Conservation (phyloP, 805 yeast species). For the Candida dajiaensis region DNA sequence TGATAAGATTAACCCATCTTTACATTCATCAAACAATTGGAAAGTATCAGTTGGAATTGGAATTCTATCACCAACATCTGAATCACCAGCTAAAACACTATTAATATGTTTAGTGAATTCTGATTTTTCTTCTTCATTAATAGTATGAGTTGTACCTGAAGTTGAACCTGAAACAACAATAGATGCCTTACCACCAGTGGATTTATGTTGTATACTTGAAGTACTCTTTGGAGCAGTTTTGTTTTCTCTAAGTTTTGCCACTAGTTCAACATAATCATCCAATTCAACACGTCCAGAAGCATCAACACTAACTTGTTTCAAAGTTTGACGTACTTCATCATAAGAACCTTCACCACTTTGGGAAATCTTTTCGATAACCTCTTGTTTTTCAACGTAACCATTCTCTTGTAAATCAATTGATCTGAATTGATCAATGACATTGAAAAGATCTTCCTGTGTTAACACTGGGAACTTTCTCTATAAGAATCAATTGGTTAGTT, state of each 20-base stretch:
- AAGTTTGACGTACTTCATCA: conserved; percentile 90
- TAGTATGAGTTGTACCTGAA: conserved; percentile 93
- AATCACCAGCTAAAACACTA: conserved; percentile 83
- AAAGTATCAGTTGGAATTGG: conserved; percentile 93
- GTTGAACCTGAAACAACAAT: conserved; percentile 81
- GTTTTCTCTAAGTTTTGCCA: conserved; percentile 68
- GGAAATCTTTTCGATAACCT: conserved; percentile 78
- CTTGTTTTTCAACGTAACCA: conserved; percentile 92
- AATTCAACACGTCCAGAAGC: conserved; percentile 96
- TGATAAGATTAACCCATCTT: conserved; percentile 90
- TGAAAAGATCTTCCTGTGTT: conserved; percentile 81
- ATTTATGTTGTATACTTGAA: conserved; percentile 37
- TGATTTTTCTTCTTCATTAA: conserved; percentile 92
- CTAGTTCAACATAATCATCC: conserved; percentile 85
- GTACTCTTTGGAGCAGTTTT: conserved; percentile 29
- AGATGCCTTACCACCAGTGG: conserved; percentile 57
- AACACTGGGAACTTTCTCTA: conserved; percentile 81
- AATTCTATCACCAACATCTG: conserved; percentile 73
- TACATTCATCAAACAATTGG: conserved; percentile 94
- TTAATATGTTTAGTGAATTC: conserved; percentile 97
- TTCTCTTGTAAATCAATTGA: conserved; percentile 82
- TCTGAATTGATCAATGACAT: conserved; percentile 81
- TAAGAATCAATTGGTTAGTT: neutral
- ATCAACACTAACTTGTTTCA: conserved; percentile 87
- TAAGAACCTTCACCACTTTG: conserved; percentile 75